These are phyloP conservation scores for Pelargonium australe DNA, from an alignment of 441 rosid species.

Conservation along the genomic window DNA sequence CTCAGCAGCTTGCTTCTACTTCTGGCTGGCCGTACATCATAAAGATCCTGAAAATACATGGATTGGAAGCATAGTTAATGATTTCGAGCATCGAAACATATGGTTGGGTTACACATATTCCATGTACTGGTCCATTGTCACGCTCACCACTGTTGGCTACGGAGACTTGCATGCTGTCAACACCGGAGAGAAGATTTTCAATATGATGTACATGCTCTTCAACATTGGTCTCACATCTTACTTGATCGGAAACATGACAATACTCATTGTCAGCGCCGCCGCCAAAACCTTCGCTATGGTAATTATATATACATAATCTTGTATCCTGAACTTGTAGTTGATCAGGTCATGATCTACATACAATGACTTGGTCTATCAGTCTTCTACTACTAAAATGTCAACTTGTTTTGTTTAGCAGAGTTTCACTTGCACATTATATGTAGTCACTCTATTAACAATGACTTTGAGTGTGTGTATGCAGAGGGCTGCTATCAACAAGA, in stretches of 20 bases:
- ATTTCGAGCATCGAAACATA: slow-evolving; percentile 59
- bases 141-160: slow-evolving; percentile 87
- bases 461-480: slow-evolving; percentile 8
- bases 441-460: no score
- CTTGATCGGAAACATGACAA: slow-evolving; percentile 93
- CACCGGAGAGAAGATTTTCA: slow-evolving; percentile 61
- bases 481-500: slow-evolving; percentile 75
- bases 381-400: no score
- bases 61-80: slow-evolving; percentile 50
- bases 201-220: slow-evolving; percentile 77
- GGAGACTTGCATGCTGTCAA: slow-evolving; percentile 84
- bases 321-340: no score
- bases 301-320: no score
- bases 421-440: no score
- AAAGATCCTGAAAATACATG: slow-evolving; percentile 42
- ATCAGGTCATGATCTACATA: no score
- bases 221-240: slow-evolving; percentile 88
- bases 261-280: slow-evolving; percentile 70
- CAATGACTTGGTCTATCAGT: no score
- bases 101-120: slow-evolving; percentile 88
- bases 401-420: no score
- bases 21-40: slow-evolving; percentile 62
- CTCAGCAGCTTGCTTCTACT: slow-evolving; percentile 76
- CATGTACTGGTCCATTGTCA: slow-evolving; percentile 89
- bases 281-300: slow-evolving; percentile 68